Evolutionary conservation across 208 protist species (phyloP).

Genomic region (Leishmania tarentolae): DNA sequence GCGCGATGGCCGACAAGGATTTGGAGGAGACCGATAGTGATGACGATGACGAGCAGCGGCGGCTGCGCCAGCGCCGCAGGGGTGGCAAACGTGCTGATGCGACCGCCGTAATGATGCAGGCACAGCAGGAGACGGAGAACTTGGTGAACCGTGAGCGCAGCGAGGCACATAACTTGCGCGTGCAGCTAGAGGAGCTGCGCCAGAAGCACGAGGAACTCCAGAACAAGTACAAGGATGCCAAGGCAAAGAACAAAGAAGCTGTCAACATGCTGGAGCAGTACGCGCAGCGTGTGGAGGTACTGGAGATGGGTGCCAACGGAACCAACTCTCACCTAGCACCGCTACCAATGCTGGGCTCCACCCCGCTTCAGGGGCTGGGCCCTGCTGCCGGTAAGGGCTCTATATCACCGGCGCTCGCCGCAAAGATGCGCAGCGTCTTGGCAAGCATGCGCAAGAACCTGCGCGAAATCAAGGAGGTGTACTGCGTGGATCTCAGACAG

Average conservation of each 20-base stretch:
- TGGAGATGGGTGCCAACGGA: conserved; percentile 47
- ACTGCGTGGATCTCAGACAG: conserved; percentile 64
- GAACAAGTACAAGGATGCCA: conserved; percentile 93
- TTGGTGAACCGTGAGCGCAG: conserved; percentile 69
- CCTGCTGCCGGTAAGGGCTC: background rate
- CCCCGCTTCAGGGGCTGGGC: conserved; percentile 8
- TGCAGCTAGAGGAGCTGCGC: conserved; percentile 79
- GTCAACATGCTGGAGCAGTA: conserved; percentile 68
- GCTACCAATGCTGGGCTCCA: conserved; percentile 31
- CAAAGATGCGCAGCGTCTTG: conserved; percentile 65
- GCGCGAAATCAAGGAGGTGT: conserved; percentile 71
- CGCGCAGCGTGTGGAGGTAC: conserved; percentile 57
- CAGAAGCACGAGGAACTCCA: conserved; percentile 85
- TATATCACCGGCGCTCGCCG: conserved; percentile 30
- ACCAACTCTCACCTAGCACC: conserved; percentile 16
- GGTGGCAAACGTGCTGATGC: conserved; percentile 33
- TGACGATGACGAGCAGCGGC: conserved; percentile 70
- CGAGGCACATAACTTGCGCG: conserved; percentile 59
- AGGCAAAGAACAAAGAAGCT: conserved; percentile 86
- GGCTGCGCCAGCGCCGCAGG: conserved; percentile 43
- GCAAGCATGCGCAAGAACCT: conserved; percentile 60
- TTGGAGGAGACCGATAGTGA: conserved; percentile 68
- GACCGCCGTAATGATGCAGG: conserved; percentile 58
- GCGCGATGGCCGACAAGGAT: conserved; percentile 57
- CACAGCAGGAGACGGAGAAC: conserved; percentile 78